Percentiles rank a stretch among this genome's conserved stretches.
These are phyloP conservation scores for Hypoxylon sp. DNA, from an alignment of 2,329 filamentous ascomycete species.

Conservation along the genomic window DNA sequence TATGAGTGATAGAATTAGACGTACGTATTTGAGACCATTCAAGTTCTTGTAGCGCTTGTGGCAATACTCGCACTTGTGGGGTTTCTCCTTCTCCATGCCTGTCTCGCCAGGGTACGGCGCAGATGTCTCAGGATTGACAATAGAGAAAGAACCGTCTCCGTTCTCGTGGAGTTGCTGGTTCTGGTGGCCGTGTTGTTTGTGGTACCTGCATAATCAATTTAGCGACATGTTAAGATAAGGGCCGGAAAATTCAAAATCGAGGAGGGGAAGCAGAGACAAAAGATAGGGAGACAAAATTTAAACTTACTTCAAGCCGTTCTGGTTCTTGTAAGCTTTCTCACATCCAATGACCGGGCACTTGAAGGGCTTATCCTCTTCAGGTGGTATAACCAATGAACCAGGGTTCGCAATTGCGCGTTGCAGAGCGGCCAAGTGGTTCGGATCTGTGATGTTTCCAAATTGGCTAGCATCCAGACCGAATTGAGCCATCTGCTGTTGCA, in stretches of 20 bases:
- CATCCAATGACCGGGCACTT: conserved; percentile 98
- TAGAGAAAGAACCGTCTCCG: conserved; percentile 96
- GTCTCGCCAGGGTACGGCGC: conserved; percentile 94
- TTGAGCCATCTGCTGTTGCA: conserved; percentile 78
- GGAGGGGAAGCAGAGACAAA: conserved; percentile 23
- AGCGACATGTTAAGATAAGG: conserved; percentile 49
- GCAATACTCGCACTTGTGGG: conserved; percentile 96
- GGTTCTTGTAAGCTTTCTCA: conserved; percentile 99
- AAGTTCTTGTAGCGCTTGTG: conserved; percentile 99
- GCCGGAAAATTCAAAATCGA: conserved; percentile 28
- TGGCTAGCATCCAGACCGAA: conserved; percentile 83
- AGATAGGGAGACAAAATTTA: conserved; percentile 27
- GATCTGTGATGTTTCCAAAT: conserved; percentile 81
- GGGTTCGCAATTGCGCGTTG: conserved; percentile 64
- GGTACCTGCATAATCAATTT: conserved; percentile 66
- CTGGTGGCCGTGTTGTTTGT: conserved; percentile 90
- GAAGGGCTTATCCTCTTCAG: conserved; percentile 97
- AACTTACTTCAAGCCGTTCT: conserved; percentile 94
- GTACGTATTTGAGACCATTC: conserved; percentile 95
- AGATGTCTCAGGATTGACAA: conserved; percentile 95
- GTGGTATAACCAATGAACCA: conserved; percentile 74
- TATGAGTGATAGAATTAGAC: conserved; percentile 50
- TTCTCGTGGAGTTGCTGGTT: conserved; percentile 98
- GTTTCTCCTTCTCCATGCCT: conserved; percentile 99
- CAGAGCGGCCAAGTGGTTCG: conserved; percentile 70